These are phyloP conservation scores for Fusarium sp. DNA, from an alignment of 2,329 filamentous ascomycete genomes.

Conservation along the genomic window DNA sequence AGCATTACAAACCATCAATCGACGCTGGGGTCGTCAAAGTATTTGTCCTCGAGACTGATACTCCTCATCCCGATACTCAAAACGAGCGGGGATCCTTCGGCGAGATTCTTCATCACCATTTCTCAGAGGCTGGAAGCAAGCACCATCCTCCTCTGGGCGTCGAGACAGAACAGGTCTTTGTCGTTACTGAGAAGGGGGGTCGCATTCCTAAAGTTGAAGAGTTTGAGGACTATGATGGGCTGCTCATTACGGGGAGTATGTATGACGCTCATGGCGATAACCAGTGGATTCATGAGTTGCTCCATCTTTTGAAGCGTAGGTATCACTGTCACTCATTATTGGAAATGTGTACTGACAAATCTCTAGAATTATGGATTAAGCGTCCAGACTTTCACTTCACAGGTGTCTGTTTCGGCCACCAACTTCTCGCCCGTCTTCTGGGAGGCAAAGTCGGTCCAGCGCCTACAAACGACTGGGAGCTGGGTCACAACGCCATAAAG, in stretches of 20 bases:
- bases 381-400: constrained; percentile 70
- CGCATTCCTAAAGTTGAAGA: constrained; percentile 62
- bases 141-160: constrained; percentile 68
- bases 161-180: constrained; percentile 67
- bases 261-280: constrained; percentile 78
- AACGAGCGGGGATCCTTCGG: constrained; percentile 66
- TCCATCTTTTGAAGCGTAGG: constrained; percentile 66
- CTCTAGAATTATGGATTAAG: constrained; percentile 62
- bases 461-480: constrained; percentile 77
- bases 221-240: constrained; percentile 75
- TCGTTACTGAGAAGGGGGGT: constrained; percentile 64
- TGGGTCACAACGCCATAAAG: constrained; percentile 74
- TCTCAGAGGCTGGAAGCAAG: constrained; percentile 63
- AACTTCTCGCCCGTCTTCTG: constrained; percentile 79
- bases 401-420: constrained; percentile 86
- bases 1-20: constrained; percentile 47
- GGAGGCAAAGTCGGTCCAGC: constrained; percentile 76
- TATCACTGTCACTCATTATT: background rate
- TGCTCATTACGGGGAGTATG: constrained; percentile 79
- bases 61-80: constrained; percentile 65
- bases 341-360: background rate
- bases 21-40: constrained; percentile 52
- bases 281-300: constrained; percentile 79
- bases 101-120: constrained; percentile 65
- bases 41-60: constrained; percentile 71